Percentiles rank a stretch among this genome's conserved stretches.
Evolutionary conservation across 345 rosid species (phyloP).

Genomic region (Dipteronia dyeriana): DNA sequence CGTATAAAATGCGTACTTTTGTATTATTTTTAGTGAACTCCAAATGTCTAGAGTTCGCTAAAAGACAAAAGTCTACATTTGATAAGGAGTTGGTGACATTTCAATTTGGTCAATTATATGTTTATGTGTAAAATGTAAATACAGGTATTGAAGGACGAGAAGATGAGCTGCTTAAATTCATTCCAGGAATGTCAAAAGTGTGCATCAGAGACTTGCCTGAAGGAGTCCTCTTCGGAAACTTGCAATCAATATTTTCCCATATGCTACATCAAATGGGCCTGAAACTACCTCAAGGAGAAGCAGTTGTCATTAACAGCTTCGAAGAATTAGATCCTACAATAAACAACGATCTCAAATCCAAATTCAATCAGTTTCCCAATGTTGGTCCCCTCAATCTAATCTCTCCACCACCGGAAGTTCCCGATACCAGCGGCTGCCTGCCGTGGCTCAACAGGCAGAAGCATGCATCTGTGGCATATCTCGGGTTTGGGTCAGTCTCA

Average conservation of each 20-base stretch:
- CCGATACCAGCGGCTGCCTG: conserved; percentile 27
- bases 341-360: conserved; percentile 36
- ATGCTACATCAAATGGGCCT: conserved; percentile 33
- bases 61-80: no score
- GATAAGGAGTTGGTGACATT: no score
- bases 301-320: conserved; percentile 44
- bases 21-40: not conserved
- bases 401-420: not conserved
- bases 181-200: conserved; percentile 14
- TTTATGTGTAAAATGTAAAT: not conserved
- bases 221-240: conserved; percentile 29
- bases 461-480: conserved; percentile 37
- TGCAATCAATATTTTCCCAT: conserved; percentile 12
- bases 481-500: conserved; percentile 42
- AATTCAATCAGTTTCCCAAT: conserved; percentile 29
- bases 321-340: conserved; percentile 39
- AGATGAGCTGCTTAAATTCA: not conserved
- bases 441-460: conserved; percentile 40
- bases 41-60: not conserved
- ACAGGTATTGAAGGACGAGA: conserved; percentile 18
- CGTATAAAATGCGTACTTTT: no score
- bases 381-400: conserved; percentile 41
- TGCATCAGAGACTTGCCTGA: conserved; percentile 14
- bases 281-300: conserved; percentile 32
- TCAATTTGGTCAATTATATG: not conserved